These are phyloP conservation scores for Rhodamnia argentea DNA, from an alignment of 345 rosid species.

Conservation along the genomic window DNA sequence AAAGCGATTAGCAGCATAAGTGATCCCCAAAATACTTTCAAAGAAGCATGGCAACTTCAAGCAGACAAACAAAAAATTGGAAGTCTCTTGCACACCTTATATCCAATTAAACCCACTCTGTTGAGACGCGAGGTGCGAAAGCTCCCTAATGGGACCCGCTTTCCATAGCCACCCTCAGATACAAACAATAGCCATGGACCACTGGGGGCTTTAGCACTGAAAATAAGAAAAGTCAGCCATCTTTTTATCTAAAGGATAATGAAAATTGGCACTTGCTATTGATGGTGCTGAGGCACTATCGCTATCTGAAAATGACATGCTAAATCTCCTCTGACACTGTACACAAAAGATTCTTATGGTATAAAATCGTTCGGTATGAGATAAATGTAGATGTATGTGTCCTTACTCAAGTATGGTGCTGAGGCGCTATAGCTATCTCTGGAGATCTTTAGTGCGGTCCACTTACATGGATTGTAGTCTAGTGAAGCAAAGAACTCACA, in stretches of 20 bases:
- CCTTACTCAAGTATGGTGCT: background rate
- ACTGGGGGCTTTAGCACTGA: constrained; percentile 25
- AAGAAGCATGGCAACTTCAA: background rate
- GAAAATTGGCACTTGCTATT: background rate
- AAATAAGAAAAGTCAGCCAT: background rate
- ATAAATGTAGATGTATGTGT: background rate
- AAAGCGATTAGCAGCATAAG: background rate
- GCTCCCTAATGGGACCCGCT: constrained; percentile 85
- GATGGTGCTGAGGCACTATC: background rate
- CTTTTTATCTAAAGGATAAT: background rate
- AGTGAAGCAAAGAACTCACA: background rate
- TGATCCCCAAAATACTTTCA: background rate
- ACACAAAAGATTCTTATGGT: background rate
- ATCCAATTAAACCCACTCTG: constrained; percentile 77
- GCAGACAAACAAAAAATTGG: background rate
- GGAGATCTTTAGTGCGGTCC: background rate
- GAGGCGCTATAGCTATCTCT: background rate
- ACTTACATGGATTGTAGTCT: background rate
- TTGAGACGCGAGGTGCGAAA: constrained; percentile 48
- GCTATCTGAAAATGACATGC: background rate
- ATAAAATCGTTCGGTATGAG: background rate
- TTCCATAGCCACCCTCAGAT: constrained; percentile 83
- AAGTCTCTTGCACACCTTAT: constrained; percentile 37
- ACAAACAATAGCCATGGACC: constrained; percentile 93
- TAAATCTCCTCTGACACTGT: background rate